Base-by-base conservation (phyloP, 2,329 filamentous ascomycete genomes). In the Cercospora zeina region DNA sequence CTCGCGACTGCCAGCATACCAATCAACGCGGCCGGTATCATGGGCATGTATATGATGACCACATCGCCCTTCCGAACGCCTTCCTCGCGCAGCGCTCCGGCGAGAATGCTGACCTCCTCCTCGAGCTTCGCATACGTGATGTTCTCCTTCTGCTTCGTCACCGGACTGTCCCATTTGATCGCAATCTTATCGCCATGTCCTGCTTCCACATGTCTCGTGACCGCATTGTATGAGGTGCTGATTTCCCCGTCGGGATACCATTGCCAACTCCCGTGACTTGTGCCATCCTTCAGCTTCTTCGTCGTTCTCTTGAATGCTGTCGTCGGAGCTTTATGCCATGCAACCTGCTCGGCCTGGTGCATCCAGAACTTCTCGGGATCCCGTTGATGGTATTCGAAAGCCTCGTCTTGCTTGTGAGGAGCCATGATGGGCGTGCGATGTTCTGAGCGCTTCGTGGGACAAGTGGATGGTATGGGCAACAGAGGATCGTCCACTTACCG, bases 1-100 rank as follows among this genome's bases (percentile, higher is more conserved):
- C 92, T 86, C 64, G 87, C 87, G 62, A 89, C 85, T 24, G 93
- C 92, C 3, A 97, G 85, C 67, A 95, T 91, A 9, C 89, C 93
- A 65, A 96, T 86, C n/a, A 96, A 75, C 1, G 92, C 90, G 0
- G 91, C 88, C 0, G 93, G 93, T 47, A 97, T 91, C 93, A 97
- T 97, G 59, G 93, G 93, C 93, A 97, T 96, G 76, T 97, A 97
- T 30, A 97, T 85, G 66, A 97, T 82, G 5, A 97, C 91, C 0
- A 95, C 89, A 78, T 97, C 90, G 1, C 93, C 92, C 75, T 85
- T 91, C 68, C 82, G 82, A 4, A 97, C 89, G 0, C 92, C 92
- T 70, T 93, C 87, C 74, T 95, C 90, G 59, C 88, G 80, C 70
- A 97, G 76, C 1, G 92, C 91, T 0, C 90, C 92, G 0, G 93